A percentile compares a stretch with the other conserved stretches of the same genome.
phyloP scores from a whole-genome alignment of 495 filamentous ascomycete species.

The Talaromyces adpressus region DNA sequence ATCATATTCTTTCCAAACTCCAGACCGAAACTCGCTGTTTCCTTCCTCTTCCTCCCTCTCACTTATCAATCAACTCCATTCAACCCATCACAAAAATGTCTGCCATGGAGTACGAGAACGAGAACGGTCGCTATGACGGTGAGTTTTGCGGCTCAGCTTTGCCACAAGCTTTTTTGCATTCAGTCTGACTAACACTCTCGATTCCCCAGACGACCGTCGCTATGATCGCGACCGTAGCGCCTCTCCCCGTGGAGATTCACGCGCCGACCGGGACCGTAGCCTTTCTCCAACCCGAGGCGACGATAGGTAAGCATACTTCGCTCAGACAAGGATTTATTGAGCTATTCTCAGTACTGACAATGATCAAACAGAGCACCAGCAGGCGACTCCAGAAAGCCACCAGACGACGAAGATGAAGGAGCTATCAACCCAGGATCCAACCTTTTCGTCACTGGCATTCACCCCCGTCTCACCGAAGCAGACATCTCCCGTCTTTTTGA shows the following conservation, averaged over 20 bases:
- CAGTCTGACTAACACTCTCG: conserved; percentile 14
- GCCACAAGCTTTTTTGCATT: neutral
- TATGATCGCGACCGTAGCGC: conserved; percentile 88
- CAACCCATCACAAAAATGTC: conserved; percentile 36
- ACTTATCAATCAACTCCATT: conserved; percentile 15
- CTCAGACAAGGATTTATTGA: neutral
- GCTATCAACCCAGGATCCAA: conserved; percentile 91
- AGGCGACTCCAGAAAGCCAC: conserved; percentile 16
- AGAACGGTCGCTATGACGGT: conserved; percentile 83
- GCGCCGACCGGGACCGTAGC: conserved; percentile 69
- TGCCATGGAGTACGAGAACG: conserved; percentile 77
- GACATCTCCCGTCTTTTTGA: conserved; percentile 94
- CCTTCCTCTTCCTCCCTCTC: conserved; percentile 16
- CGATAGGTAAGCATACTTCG: conserved; percentile 53
- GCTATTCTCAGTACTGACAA: neutral
- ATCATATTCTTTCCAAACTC: neutral
- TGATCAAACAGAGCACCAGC: conserved; percentile 27
- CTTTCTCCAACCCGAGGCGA: conserved; percentile 64
- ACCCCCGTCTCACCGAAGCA: conserved; percentile 83
- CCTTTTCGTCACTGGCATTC: conserved; percentile 97
- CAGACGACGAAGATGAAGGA: conserved; percentile 68
- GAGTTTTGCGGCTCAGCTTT: conserved; percentile 29
- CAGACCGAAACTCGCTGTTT: neutral
- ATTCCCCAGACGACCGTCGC: conserved; percentile 61
- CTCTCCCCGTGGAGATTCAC: conserved; percentile 73